Evolutionary conservation across 257 asterid species (phyloP).

Genomic region (Plectranthus barbatus): DNA sequence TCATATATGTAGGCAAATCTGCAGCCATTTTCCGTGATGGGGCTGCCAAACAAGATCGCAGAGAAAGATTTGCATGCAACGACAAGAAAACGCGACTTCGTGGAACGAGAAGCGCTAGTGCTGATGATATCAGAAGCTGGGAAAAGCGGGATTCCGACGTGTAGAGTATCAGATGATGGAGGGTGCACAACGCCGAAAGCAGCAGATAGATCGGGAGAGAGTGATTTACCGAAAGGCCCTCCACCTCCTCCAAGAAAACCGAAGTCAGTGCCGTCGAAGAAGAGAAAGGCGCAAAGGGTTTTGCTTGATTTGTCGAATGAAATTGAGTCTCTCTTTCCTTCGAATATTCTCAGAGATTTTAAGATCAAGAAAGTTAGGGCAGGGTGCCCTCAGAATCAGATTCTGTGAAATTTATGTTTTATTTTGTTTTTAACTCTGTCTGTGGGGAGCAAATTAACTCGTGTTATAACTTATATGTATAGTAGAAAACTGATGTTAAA

Average conservation of each 20-base stretch:
- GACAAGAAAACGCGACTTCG: slow-evolving; percentile 13
- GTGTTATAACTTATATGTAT: too few species aligned
- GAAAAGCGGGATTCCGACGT: slow-evolving; percentile 1
- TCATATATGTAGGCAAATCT: slow-evolving; percentile 13
- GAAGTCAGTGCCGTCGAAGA: slow-evolving; percentile 30
- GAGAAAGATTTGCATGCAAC: slow-evolving; percentile 21
- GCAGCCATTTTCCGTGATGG: slow-evolving; percentile 24
- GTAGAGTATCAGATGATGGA: slow-evolving; percentile 5
- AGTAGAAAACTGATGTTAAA: too few species aligned
- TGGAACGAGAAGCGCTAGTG: background rate
- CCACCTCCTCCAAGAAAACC: slow-evolving; percentile 58
- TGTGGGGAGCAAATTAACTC: background rate
- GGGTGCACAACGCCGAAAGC: slow-evolving; percentile 48
- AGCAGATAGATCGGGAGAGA: slow-evolving; percentile 15
- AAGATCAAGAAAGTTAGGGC: slow-evolving; percentile 55
- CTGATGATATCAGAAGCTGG: background rate
- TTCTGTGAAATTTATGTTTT: background rate
- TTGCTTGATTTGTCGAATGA: slow-evolving; percentile 47
- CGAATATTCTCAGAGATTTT: slow-evolving; percentile 20
- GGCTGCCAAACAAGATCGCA: slow-evolving; percentile 23
- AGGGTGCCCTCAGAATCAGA: background rate
- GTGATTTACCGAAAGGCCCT: slow-evolving; percentile 32
- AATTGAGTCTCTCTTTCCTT: slow-evolving; percentile 44
- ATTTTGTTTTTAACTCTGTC: too few species aligned
- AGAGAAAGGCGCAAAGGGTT: slow-evolving; percentile 25